These are phyloP conservation scores for Tubosaeta sp. DNA, from an alignment of 768 basidiomycete genomes.

Conservation along the genomic window DNA sequence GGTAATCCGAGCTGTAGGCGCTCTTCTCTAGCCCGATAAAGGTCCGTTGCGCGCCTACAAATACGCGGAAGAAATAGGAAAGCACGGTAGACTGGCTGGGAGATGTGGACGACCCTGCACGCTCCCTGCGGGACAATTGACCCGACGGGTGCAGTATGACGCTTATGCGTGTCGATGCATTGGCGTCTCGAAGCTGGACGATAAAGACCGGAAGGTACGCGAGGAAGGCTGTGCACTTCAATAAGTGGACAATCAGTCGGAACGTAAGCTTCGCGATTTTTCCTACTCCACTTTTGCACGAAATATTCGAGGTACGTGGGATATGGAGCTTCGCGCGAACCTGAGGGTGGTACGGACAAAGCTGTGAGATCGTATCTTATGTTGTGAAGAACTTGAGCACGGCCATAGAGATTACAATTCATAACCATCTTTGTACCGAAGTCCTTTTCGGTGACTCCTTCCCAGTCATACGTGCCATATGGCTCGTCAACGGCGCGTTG, in stretches of 20 bases:
- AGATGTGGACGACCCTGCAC: slow-evolving; percentile 54
- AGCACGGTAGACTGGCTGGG: slow-evolving; percentile 44
- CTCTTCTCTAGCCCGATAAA: slow-evolving; percentile 55
- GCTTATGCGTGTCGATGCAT: slow-evolving; percentile 25
- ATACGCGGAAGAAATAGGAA: slow-evolving; percentile 64
- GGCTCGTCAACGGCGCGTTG: slow-evolving; percentile 45
- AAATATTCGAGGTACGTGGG: slow-evolving; percentile 61
- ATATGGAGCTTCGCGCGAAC: slow-evolving; percentile 44
- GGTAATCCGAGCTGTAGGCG: slow-evolving; percentile 58
- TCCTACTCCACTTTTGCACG: slow-evolving; percentile 49
- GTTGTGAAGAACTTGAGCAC: slow-evolving; percentile 49
- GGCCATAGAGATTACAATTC: slow-evolving; percentile 53
- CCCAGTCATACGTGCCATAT: slow-evolving; percentile 54
- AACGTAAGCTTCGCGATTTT: slow-evolving; percentile 39
- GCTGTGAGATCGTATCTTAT: slow-evolving; percentile 68
- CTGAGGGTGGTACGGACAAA: slow-evolving; percentile 49
- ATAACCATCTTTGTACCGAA: slow-evolving; percentile 50
- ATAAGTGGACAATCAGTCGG: slow-evolving; percentile 58
- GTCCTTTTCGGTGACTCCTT: slow-evolving; percentile 42
- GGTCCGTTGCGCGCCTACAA: slow-evolving; percentile 59
- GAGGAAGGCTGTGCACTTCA: slow-evolving; percentile 46
- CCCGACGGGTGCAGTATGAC: slow-evolving; percentile 25
- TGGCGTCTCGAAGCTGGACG: slow-evolving; percentile 25
- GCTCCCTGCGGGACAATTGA: slow-evolving; percentile 39
- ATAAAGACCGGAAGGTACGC: slow-evolving; percentile 40